Percentiles rank a stretch among this genome's conserved stretches.
Evolutionary conservation across 106 monocot species (phyloP).

Genomic region (Acorus gramineus): DNA sequence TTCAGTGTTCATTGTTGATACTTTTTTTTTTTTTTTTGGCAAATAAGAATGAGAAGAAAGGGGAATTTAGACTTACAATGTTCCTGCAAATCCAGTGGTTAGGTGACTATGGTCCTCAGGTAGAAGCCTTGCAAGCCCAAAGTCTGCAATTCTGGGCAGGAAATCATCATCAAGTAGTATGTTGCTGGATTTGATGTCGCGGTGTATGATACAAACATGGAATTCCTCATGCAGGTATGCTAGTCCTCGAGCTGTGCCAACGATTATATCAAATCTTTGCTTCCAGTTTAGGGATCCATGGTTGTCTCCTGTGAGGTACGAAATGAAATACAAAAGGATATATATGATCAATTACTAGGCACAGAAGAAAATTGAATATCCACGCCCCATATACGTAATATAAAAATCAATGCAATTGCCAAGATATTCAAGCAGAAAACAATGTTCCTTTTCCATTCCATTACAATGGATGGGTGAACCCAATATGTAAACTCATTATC

Average conservation of each 20-base stretch:
- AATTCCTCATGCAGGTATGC: constrained; percentile 4
- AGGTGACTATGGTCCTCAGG: constrained; percentile 1
- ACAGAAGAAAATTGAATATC: too few species aligned
- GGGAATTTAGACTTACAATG: background rate
- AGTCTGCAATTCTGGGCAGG: background rate
- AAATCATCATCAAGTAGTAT: constrained; percentile 2
- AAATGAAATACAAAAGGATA: background rate
- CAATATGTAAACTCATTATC: too few species aligned
- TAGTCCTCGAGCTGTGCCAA: constrained; percentile 2
- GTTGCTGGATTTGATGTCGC: constrained; percentile 4
- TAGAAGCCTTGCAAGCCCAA: background rate
- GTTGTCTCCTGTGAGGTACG: background rate
- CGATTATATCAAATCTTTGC: background rate
- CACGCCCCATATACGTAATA: too few species aligned
- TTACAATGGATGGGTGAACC: too few species aligned
- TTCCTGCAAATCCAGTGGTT: constrained; percentile 1
- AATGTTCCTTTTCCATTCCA: too few species aligned
- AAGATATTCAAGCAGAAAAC: too few species aligned
- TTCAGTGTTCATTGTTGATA: too few species aligned
- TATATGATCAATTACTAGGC: too few species aligned
- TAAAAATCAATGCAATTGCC: too few species aligned
- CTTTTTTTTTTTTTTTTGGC: too few species aligned
- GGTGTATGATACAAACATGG: constrained; percentile 5
- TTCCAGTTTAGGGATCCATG: background rate
- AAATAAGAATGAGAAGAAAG: too few species aligned